A percentile compares a stretch with the other conserved stretches of the same genome.
phyloP scores from a whole-genome alignment of 257 asterid genomes.

The Nyctanthes arbortristis region DNA sequence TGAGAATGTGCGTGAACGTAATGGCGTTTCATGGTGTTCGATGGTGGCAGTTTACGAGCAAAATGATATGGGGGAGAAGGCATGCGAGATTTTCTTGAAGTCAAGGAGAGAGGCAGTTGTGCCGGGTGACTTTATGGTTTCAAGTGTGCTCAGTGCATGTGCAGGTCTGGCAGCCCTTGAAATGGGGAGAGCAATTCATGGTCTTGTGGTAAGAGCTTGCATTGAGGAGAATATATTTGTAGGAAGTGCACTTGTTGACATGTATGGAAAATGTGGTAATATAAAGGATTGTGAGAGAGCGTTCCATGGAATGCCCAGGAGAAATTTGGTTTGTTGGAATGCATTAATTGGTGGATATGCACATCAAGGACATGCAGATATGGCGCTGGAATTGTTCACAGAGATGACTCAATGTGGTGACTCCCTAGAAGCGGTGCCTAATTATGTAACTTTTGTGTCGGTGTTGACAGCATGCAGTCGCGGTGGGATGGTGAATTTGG shows the following conservation, averaged over 20 bases:
- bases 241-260: conserved; percentile 87
- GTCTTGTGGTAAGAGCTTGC: conserved; percentile 73
- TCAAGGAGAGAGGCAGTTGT: conserved; percentile 49
- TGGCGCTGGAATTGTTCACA: conserved; percentile 57
- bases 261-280: conserved; percentile 91
- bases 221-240: conserved; percentile 61
- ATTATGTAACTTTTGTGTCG: conserved; percentile 73
- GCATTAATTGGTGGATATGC: conserved; percentile 85
- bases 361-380: conserved; percentile 74
- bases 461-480: conserved; percentile 86
- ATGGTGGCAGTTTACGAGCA: conserved; percentile 80
- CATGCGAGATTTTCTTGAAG: conserved; percentile 49
- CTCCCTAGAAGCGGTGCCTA: conserved; percentile 41
- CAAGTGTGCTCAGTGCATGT: conserved; percentile 84
- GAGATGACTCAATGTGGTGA: conserved; percentile 43
- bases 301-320: conserved; percentile 50
- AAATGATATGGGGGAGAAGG: conserved; percentile 70
- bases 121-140: conserved; percentile 70
- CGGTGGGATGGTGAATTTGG: conserved; percentile 71
- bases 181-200: conserved; percentile 70
- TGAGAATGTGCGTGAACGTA: conserved; percentile 45
- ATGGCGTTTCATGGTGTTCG: conserved; percentile 82
- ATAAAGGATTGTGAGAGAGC: conserved; percentile 64
- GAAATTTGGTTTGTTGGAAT: conserved; percentile 77
- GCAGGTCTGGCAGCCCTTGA: conserved; percentile 83